phyloP scores from a whole-genome alignment of 2,329 filamentous ascomycete genomes.

The Rhynchosporium secalis region DNA sequence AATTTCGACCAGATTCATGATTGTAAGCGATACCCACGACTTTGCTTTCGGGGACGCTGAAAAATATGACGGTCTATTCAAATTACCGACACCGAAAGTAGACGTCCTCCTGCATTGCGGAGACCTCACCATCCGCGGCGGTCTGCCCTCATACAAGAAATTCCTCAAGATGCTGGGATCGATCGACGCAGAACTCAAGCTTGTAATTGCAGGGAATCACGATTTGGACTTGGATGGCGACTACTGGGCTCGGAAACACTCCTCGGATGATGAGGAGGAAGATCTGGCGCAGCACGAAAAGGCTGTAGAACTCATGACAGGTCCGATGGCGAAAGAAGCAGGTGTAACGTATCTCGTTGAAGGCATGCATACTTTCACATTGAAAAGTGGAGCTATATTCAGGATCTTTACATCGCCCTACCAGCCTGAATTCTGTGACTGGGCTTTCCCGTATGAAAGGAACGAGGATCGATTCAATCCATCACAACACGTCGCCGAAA shows the following conservation, averaged over 20 bases:
- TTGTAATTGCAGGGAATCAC: slow-evolving; percentile 65
- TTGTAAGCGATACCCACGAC: slow-evolving; percentile 38
- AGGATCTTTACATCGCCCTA: slow-evolving; percentile 40
- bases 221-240: slow-evolving; percentile 55
- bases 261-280: slow-evolving; percentile 27
- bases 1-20: slow-evolving; percentile 33
- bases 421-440: slow-evolving; percentile 38
- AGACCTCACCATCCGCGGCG: slow-evolving; percentile 42
- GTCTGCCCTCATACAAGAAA: slow-evolving; percentile 36
- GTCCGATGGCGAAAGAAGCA: slow-evolving; percentile 28
- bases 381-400: slow-evolving; percentile 37
- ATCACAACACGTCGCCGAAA: slow-evolving; percentile 19
- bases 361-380: slow-evolving; percentile 37
- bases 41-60: slow-evolving; percentile 31
- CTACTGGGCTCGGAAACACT: slow-evolving; percentile 17
- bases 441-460: slow-evolving; percentile 38
- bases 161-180: slow-evolving; percentile 34
- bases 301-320: slow-evolving; percentile 32
- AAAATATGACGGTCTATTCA: slow-evolving; percentile 12
- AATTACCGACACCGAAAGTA: slow-evolving; percentile 28
- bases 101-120: slow-evolving; percentile 46
- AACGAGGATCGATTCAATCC: slow-evolving; percentile 38
- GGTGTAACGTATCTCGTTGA: slow-evolving; percentile 40
- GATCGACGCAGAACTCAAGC: slow-evolving; percentile 55
- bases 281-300: slow-evolving; percentile 20